Evolutionary conservation across 139 green algal species (phyloP).

Genomic region (Volvox africanus): DNA sequence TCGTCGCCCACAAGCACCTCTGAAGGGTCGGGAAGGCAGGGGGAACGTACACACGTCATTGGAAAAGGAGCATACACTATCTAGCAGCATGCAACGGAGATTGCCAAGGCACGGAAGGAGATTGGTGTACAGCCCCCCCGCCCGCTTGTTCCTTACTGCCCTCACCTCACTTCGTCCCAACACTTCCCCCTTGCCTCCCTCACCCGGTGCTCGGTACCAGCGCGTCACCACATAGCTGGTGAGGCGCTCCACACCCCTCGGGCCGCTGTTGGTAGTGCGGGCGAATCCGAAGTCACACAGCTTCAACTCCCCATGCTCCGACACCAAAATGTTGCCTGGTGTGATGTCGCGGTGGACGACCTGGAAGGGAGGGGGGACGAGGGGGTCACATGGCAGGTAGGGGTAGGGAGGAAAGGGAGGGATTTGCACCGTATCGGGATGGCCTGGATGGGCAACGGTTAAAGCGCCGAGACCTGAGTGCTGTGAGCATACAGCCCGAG

Average conservation of each 20-base stretch:
- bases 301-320: slow-evolving; percentile 61
- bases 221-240: slow-evolving; percentile 69
- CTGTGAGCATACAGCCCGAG: neutral
- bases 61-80: neutral
- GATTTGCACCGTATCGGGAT: neutral
- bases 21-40: neutral
- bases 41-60: neutral
- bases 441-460: neutral
- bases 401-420: neutral
- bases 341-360: slow-evolving; percentile 81
- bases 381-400: neutral
- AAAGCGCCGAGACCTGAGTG: neutral
- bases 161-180: too few species aligned
- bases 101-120: too few species aligned
- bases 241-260: neutral
- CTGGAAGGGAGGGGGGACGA: neutral
- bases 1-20: slow-evolving; percentile 60
- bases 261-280: slow-evolving; percentile 65
- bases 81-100: neutral
- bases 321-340: slow-evolving; percentile 86
- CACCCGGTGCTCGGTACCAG: slow-evolving; percentile 64
- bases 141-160: too few species aligned
- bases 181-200: neutral
- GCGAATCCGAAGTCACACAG: slow-evolving; percentile 91
- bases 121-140: too few species aligned